Base-by-base conservation (phyloP, 768 basidiomycete genomes). In the Hysterangium stoloniferum region DNA sequence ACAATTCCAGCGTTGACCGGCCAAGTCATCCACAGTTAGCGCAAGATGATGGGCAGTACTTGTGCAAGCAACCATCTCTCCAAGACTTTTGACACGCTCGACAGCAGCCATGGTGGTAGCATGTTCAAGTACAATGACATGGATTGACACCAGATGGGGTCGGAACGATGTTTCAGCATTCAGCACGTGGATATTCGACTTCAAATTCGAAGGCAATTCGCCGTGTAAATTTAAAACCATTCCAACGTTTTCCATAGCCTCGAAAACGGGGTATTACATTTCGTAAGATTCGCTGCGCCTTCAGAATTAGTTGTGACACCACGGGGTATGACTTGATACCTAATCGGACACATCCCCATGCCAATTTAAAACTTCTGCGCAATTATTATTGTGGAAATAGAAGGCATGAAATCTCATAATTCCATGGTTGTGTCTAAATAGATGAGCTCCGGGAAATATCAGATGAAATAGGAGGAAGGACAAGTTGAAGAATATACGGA, bases 261-360 rank as follows among this genome's bases (percentile, higher is more conserved):
- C 81, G 62, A 99, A 98, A 28, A 96, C 79, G 17, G 86, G 84
- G 66, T 97, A 96, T 64, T 95, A 99, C 1, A 78, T 74, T 58
- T 88, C 87, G 59, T 98, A 98, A 11, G 90, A 90, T 64, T 98
- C 95, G 57, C 98, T 95, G 6, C 96, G 96, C 31, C 88, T 52
- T 93, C 90, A 11, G 90, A 94, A 65, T 97, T 95, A 31, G 96
- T 99, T 20, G 96, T 99, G 3, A 99, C 95, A 8, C 96, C 96
- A 54, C 89, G 76, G 42, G 96, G 64, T 99, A 99, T 13, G 89
- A 93, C 68, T 99, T 98, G 58, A 99, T 90, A 34, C 95, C 78
- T 74, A 44, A 32, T 36, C 42, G 32, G n/a, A n/a, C n/a, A n/a
- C n/a, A n/a, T n/a, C n/a, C n/a, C n/a, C n/a, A n/a, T n/a, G n/a